Evolutionary conservation across 2,329 filamentous ascomycete species (phyloP).

Genomic region (Xylaria sp.): DNA sequence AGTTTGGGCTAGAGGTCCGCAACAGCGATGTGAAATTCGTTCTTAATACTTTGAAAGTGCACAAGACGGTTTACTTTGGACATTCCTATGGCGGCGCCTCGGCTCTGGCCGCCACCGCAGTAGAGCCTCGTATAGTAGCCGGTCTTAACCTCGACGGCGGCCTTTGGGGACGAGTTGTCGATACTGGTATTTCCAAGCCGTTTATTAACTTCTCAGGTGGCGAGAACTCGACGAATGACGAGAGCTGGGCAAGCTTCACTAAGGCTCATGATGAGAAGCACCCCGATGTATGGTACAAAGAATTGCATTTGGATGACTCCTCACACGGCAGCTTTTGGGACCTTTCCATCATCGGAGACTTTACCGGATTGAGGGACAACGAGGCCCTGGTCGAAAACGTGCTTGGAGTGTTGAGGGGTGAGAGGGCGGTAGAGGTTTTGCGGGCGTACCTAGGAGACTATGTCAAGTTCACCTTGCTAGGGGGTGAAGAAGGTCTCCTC

Average conservation of each 20-base stretch:
- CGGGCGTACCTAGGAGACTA: slow-evolving; percentile 31
- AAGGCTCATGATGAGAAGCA: slow-evolving; percentile 28
- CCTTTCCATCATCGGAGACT: slow-evolving; percentile 30
- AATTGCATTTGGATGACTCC: slow-evolving; percentile 26
- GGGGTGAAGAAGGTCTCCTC: slow-evolving; percentile 29
- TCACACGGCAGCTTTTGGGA: slow-evolving; percentile 35
- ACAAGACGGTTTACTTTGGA: slow-evolving; percentile 32
- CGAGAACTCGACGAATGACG: slow-evolving; percentile 20
- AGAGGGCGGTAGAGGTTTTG: slow-evolving; percentile 28
- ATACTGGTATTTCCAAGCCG: slow-evolving; percentile 22
- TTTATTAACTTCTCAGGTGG: slow-evolving; percentile 33
- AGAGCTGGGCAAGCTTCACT: slow-evolving; percentile 31
- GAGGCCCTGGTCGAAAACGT: slow-evolving; percentile 23
- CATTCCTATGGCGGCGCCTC: slow-evolving; percentile 34
- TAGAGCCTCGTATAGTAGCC: slow-evolving; percentile 25
- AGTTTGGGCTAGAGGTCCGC: slow-evolving; percentile 30
- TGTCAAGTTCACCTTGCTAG: slow-evolving; percentile 26
- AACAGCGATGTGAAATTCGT: slow-evolving; percentile 28
- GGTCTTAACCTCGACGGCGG: slow-evolving; percentile 30
- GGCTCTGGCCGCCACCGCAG: slow-evolving; percentile 19
- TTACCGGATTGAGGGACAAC: slow-evolving; percentile 32
- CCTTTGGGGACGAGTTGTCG: slow-evolving; percentile 32
- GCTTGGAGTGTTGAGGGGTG: slow-evolving; percentile 22
- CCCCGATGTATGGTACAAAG: slow-evolving; percentile 23
- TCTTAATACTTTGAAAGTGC: slow-evolving; percentile 24